Base-by-base conservation (phyloP, 169 alveolate species). In the Plasmodium knowlesi region DNA sequence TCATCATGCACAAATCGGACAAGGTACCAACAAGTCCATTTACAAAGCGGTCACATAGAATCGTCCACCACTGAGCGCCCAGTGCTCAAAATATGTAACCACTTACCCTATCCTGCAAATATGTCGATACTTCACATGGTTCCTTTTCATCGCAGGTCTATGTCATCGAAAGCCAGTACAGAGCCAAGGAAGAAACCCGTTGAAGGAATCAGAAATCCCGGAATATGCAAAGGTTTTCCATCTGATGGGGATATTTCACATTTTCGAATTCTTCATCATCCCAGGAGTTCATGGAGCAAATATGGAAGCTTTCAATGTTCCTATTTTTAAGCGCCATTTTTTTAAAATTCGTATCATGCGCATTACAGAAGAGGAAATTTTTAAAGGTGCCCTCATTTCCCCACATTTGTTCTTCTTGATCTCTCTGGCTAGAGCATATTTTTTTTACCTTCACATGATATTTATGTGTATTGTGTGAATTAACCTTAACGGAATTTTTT, bases 281-380 rank as follows among this genome's bases (percentile, higher is more conserved):
- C 22, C 50, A 16, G 70, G 86, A 81, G 54, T 91, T 70, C 8
- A 91, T 43, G 37, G 85, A 82, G 41, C 92, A 72, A 70, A 91
- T 91, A 16, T 91, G 92, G 76, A 91, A 91, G 67, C 95, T 91
- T 91, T 91, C 86, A 50, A 91, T 91, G 79, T 91, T 91, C 16
- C 72, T 71, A 82, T 91, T 91, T 71, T 82, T 81, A 19, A 91
- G 82, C 19, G 67, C n/a, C 53, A 70, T 34, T 22, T 37, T 80
- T 80, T 37, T 80, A 43, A 89, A 61, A 89, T 80, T 32, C 12
- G 43, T 76, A 9, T 86, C 70, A 76, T 54, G 39, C 30, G 70
- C 46, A 30, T 74, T n/a, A 9, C 81, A 28, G 12, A 76, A 73
- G 37, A n/a, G 46, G 57, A 76, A 3, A 22, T 86, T 76, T 76